A percentile compares a stretch with the other conserved stretches of the same genome.
Evolutionary conservation across 176 grass and related monocot genomes (phyloP).

Genomic region (Musa troglodytarum): DNA sequence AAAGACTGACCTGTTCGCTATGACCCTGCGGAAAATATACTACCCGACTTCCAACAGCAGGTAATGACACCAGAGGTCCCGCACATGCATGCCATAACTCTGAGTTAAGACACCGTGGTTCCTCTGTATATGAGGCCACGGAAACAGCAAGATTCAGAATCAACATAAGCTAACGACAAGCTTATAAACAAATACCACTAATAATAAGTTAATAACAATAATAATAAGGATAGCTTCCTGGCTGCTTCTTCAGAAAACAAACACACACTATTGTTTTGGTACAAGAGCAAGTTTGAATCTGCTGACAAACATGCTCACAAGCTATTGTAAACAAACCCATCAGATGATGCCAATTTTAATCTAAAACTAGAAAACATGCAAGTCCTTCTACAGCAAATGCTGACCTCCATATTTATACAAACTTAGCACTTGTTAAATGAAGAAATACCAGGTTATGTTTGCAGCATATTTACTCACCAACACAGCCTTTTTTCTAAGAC

Average conservation of each 20-base stretch:
- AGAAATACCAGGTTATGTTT: neutral
- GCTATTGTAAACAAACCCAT: neutral
- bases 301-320: neutral
- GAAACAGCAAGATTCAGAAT: neutral
- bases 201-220: too few relatives aligned
- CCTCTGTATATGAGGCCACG: slow-evolving; percentile 36
- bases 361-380: neutral
- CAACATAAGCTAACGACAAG: neutral
- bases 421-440: neutral
- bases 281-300: neutral
- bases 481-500: neutral
- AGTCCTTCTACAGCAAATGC: neutral
- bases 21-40: slow-evolving; percentile 98
- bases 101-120: slow-evolving; percentile 87
- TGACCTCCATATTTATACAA: neutral
- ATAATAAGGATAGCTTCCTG: too few relatives aligned
- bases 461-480: neutral
- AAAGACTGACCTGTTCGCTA: slow-evolving; percentile 67
- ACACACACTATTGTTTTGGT: neutral
- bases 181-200: too few relatives aligned
- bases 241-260: neutral
- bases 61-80: slow-evolving; percentile 89
- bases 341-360: neutral
- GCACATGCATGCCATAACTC: slow-evolving; percentile 99
- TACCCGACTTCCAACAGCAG: slow-evolving; percentile 73